Conservation (phyloP, 2,329 filamentous ascomycete genomes). For the Diaporthe sp. region DNA sequence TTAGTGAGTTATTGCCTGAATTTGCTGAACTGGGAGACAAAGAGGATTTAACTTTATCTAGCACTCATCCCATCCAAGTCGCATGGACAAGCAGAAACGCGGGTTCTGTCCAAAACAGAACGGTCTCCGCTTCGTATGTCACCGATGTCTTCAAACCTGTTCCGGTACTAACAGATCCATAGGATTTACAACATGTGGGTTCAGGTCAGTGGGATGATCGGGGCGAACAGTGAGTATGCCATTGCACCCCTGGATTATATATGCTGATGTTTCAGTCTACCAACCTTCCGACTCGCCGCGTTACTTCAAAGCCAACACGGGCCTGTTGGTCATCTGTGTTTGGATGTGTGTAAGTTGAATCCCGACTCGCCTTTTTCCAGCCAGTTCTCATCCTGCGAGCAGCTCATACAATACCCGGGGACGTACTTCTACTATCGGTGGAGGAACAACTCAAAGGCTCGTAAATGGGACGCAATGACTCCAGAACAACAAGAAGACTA, state of each 20-base stretch:
- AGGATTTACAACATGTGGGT: slow-evolving; percentile 64
- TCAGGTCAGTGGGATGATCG: slow-evolving; percentile 54
- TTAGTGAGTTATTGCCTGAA: not conserved
- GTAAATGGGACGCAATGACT: slow-evolving; percentile 63
- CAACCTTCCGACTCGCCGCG: slow-evolving; percentile 46
- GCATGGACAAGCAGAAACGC: slow-evolving; percentile 70
- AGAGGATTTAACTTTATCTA: not conserved
- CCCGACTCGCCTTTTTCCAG: no score
- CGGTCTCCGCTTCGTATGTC: slow-evolving; percentile 63
- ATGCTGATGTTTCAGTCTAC: slow-evolving; percentile 37
- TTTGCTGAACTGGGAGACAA: accelerated
- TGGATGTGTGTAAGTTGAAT: slow-evolving; percentile 16
- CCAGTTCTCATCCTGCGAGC: not conserved
- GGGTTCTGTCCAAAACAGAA: slow-evolving; percentile 69
- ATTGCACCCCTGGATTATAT: no score
- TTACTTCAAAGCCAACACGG: not conserved
- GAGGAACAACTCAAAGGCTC: slow-evolving; percentile 59
- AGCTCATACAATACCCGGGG: slow-evolving; percentile 54
- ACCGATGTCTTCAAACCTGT: not conserved
- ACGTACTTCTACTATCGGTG: slow-evolving; percentile 65
- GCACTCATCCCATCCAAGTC: slow-evolving; percentile 50
- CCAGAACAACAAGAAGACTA: slow-evolving; percentile 50
- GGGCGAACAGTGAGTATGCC: slow-evolving; percentile 54
- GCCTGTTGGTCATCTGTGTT: not conserved
- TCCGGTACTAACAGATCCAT: not conserved